Base-by-base conservation (phyloP, 352 stramenopile species). In the Aphanomyces euteiches region DNA sequence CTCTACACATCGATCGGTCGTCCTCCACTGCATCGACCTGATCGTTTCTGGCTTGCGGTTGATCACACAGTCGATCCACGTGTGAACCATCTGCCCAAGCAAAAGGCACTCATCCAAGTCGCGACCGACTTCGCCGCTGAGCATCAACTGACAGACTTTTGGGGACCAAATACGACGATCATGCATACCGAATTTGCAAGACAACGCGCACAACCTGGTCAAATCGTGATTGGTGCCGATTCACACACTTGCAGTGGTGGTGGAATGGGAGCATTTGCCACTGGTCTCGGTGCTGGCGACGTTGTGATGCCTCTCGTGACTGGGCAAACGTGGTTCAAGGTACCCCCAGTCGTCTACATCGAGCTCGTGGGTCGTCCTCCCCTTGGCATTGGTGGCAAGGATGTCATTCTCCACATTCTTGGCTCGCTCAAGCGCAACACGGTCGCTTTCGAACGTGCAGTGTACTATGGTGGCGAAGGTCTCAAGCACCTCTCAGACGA, bases 171-270 rank as follows among this genome's bases (percentile, higher is more conserved):
- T 75, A 91, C 84, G 4, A 93, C 85, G 74, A 93, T 93, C 79
- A 89, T 93, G 81, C 85, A 93, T 79, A 93, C 85, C 0, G 83
- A 92, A 70, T 93, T 93, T 70, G 82, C 83, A 0, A 83, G 84
- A 48, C 86, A 91, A 61, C 84, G 85, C n/a, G 85, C 84, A 19
- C 85, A 93, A 58, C 85, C 85, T 4, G 85, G 85, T 1, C 85
- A 93, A 75, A 91, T 93, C 50, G 84, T 93, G 7, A 90, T 93
- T n/a, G 85, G 85, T 10, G 85, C 85, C 13, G 85, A 93, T 72
- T 80, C 66, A 5, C 85, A 93, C 80, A 90, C 85, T 54, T 93
- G 85, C 72, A 88, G 78, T 66, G 83, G 82, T 7, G 85, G 85
- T 3, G 85, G 85, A 10, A 88, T 93, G 85, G 85, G 85, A 19